Evolutionary conservation across 805 yeast genomes (phyloP), one percentile per base, ranked within the genome.

Genomic region (Starmerella riodocensis): DNA sequence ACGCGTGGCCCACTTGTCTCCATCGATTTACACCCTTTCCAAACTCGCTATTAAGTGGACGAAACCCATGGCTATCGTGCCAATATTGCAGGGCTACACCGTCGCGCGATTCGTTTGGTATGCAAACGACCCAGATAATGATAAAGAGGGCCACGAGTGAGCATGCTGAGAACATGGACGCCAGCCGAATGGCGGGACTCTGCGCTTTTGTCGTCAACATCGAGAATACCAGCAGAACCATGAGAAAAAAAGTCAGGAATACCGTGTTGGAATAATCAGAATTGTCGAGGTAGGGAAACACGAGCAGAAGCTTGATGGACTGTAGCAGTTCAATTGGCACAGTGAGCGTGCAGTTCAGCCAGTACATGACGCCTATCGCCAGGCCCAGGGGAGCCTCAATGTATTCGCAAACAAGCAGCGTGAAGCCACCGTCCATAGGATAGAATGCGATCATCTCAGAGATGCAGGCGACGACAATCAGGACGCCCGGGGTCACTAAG

Each of bases 321-420:
- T 86, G 85, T 16, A 81, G 76, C 3, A 82, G 67, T 51, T 82
- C 93, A 0, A 84, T 73, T 0, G 93, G 84, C 43, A 79, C 63
- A 0, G 61, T 52, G 29, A 62, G 51, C 13, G 64, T 65, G 48
- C 67, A 68, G 41, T 61, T 58, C 32, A 65, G 52, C 67, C 69
- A 65, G 49, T 66, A 66, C 42, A 60, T 60, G 26, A 53, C 34
- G 37, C 78, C 76, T 52, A 71, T 34, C 59, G 76, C 73, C 52
- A 70, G 69, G 2, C 78, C 76, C 28, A 74, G 58, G 7, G 78
- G 67, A 34, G 66, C 68, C 51, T 71, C 71, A 14, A 71, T 71
- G 51, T 76, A 78, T 50, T 78, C 64, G 41, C 69, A 67, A 37
- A 72, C 65, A 46, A 75, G 63, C 46, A 76, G 70, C 42, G 74